Evolutionary conservation across 768 basidiomycete genomes (phyloP).

Genomic region (Lyophyllum semitale): DNA sequence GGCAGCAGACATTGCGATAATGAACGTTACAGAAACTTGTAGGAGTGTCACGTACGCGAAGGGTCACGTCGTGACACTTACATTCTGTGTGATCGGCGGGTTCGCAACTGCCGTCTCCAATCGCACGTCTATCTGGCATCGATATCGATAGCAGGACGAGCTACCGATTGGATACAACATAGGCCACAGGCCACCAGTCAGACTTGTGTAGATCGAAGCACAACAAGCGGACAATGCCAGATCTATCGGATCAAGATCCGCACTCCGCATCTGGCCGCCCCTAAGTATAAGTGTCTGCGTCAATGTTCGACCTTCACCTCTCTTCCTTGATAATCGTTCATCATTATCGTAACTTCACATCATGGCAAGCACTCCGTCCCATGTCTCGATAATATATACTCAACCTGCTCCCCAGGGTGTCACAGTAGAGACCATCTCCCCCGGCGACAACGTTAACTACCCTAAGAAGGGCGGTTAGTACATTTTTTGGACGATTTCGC

Average conservation of each 20-base stretch:
- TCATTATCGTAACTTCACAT: conserved; percentile 22
- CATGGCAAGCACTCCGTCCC: conserved; percentile 34
- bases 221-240: conserved; percentile 36
- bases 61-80: too few species aligned
- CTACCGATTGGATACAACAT: conserved; percentile 11
- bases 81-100: too few species aligned
- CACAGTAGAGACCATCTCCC: conserved; percentile 53
- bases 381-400: conserved; percentile 19
- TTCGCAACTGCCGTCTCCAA: conserved; percentile 9
- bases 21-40: too few species aligned
- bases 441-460: conserved; percentile 65
- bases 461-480: conserved; percentile 72
- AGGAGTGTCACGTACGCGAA: too few species aligned
- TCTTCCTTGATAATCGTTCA: conserved; percentile 41
- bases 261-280: conserved; percentile 46
- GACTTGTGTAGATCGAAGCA: conserved; percentile 20
- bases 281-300: conserved; percentile 48
- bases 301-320: too few species aligned
- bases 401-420: conserved; percentile 64
- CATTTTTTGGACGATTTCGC: conserved; percentile 2
- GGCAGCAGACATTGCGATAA: not conserved
- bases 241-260: conserved; percentile 78
- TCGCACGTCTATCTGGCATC: conserved; percentile 15
- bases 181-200: not conserved
- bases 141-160: conserved; percentile 18